These are phyloP conservation scores for Hypoxylon crocopeplum DNA, from an alignment of 495 filamentous ascomycete genomes.

Conservation along the genomic window DNA sequence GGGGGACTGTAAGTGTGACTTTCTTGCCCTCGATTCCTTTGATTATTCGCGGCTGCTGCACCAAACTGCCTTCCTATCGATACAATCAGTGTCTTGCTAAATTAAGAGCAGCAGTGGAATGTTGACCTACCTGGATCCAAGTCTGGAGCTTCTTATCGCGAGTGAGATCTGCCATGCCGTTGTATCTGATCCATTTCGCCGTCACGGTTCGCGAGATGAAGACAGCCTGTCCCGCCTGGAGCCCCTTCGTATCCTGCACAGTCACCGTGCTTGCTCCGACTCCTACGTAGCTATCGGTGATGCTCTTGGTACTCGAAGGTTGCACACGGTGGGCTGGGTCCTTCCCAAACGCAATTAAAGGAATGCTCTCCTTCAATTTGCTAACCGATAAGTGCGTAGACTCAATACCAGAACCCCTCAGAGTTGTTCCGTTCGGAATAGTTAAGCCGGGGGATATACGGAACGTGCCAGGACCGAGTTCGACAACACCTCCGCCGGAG, in stretches of 20 bases:
- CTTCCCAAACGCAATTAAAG: neutral
- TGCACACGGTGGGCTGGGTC: neutral
- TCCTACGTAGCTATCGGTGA: slow-evolving; percentile 19
- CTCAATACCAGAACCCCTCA: slow-evolving; percentile 15
- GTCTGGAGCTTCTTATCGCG: slow-evolving; percentile 7
- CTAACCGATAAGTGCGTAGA: slow-evolving; percentile 4
- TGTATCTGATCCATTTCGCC: slow-evolving; percentile 18
- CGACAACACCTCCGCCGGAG: slow-evolving; percentile 23
- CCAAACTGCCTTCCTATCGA: neutral
- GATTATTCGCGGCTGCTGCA: slow-evolving; percentile 21
- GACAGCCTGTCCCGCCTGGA: slow-evolving; percentile 15
- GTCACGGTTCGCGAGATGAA: slow-evolving; percentile 13
- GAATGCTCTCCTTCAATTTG: neutral
- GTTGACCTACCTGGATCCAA: slow-evolving; percentile 16
- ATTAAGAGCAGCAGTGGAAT: neutral
- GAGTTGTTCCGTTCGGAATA: slow-evolving; percentile 11
- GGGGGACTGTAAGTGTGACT: slow-evolving; percentile 18
- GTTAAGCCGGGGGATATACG: slow-evolving; percentile 13
- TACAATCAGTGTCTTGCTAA: neutral
- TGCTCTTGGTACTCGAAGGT: slow-evolving; percentile 1
- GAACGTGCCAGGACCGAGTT: slow-evolving; percentile 17
- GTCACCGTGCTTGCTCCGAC: slow-evolving; percentile 17
- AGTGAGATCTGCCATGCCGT: slow-evolving; percentile 24
- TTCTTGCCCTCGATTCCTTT: slow-evolving; percentile 4
- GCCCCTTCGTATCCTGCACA: slow-evolving; percentile 15